These are phyloP conservation scores for Leccinum griseonigrum DNA, from an alignment of 1,284 basidiomycete species.

Conservation along the genomic window DNA sequence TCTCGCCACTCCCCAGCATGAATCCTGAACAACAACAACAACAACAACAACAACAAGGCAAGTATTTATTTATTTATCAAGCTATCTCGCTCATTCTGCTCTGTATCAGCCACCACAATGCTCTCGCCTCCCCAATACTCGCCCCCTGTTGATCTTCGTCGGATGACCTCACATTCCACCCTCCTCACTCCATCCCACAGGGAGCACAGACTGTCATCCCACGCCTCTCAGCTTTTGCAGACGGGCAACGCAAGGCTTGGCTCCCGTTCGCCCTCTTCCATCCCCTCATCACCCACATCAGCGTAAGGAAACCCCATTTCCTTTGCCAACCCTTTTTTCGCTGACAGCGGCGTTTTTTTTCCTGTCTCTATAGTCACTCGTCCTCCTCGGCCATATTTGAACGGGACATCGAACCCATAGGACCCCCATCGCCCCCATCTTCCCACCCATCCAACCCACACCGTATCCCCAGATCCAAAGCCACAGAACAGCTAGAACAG, in stretches of 20 bases:
- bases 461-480: constrained; percentile 65
- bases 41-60: constrained; percentile 20
- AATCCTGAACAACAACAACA: neutral
- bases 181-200: constrained; percentile 38
- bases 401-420: constrained; percentile 72
- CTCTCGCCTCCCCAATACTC: constrained; percentile 23
- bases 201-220: constrained; percentile 41
- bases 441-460: constrained; percentile 57
- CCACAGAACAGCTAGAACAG: constrained; percentile 67
- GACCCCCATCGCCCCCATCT: constrained; percentile 46
- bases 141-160: constrained; percentile 41
- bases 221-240: constrained; percentile 45
- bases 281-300: constrained; percentile 74
- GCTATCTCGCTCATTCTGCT: too few species aligned
- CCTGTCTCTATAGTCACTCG: constrained; percentile 50
- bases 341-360: constrained; percentile 10
- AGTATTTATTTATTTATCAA: constrained; percentile 2
- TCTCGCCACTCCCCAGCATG: neutral
- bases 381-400: constrained; percentile 81
- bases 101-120: constrained; percentile 16
- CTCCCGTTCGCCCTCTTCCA: constrained; percentile 62
- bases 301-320: constrained; percentile 43
- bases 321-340: constrained; percentile 7
- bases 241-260: constrained; percentile 41
- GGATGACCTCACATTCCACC: constrained; percentile 42